A percentile compares a stretch with the other conserved stretches of the same genome.
Evolutionary conservation across 2,329 filamentous ascomycete species (phyloP).

Genomic region (Aureobasidium pullulans): DNA sequence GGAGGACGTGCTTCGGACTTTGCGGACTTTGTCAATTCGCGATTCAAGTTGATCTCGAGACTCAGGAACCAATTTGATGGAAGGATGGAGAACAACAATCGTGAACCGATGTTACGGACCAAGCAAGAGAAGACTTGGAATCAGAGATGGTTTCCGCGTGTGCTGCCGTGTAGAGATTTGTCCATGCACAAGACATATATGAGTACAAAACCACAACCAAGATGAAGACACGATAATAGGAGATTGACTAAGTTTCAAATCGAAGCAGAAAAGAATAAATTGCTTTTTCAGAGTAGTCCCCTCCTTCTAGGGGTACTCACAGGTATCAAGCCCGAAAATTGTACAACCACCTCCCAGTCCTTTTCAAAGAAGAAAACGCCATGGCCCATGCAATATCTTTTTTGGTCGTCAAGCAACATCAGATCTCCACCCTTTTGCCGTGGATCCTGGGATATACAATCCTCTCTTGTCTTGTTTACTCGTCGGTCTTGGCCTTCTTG

Average conservation of each 20-base stretch:
- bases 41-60: too few species aligned
- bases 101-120: too few species aligned
- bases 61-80: too few species aligned
- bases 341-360: constrained; percentile 7
- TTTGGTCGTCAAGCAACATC: constrained; percentile 11
- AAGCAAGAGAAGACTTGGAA: too few species aligned
- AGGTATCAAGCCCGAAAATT: constrained; percentile 4
- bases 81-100: too few species aligned
- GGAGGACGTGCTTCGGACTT: neutral
- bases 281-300: neutral
- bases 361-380: constrained; percentile 9
- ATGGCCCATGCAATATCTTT: constrained; percentile 12
- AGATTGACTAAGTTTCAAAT: too few species aligned
- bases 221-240: too few species aligned
- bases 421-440: neutral
- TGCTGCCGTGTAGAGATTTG: too few species aligned
- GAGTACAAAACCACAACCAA: too few species aligned
- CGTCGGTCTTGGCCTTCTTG: constrained; percentile 19
- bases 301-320: neutral
- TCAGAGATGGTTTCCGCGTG: too few species aligned
- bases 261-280: neutral
- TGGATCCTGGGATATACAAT: neutral
- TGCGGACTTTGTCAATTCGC: neutral
- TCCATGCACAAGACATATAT: too few species aligned
- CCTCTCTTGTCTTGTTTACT: constrained; percentile 3